Evolutionary conservation across 1,284 basidiomycete genomes (phyloP).

Genomic region (Irpex sp.): DNA sequence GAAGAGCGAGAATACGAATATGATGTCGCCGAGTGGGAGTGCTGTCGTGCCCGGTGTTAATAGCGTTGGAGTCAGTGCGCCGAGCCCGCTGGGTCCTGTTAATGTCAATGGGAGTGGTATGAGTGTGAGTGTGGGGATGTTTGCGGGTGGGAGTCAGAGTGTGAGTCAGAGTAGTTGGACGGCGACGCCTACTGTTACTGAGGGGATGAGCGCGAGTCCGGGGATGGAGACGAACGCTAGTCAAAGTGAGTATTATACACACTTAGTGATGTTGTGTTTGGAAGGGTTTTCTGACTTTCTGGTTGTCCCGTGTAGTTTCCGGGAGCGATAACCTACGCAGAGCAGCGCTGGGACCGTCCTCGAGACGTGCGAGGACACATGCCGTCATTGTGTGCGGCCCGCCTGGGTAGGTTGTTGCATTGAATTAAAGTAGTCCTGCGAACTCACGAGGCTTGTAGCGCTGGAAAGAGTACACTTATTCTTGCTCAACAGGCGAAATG

Average conservation of each 20-base stretch:
- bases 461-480: conserved; percentile 68
- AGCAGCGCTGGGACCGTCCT: conserved; percentile 36
- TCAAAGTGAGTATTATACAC: conserved; percentile 8
- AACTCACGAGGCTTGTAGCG: conserved; percentile 28
- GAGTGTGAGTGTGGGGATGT: not conserved
- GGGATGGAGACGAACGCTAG: conserved; percentile 1
- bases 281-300: conserved; percentile 11
- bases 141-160: not conserved
- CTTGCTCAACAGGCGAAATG: conserved; percentile 64
- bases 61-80: not conserved
- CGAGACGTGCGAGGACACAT: conserved; percentile 44
- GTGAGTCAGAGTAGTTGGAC: not conserved
- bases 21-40: conserved; percentile 14
- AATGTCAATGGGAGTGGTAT: not conserved
- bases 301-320: conserved; percentile 21
- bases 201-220: not conserved
- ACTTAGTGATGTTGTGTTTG: not conserved
- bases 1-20: conserved; percentile 29
- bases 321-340: conserved; percentile 37
- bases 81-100: conserved; percentile 2
- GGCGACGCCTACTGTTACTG: not conserved
- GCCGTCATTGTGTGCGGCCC: conserved; percentile 58
- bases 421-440: not conserved
- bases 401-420: conserved; percentile 42
- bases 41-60: not conserved